Percentiles rank a stretch among this genome's conserved stretches.
Evolutionary conservation across 2,329 filamentous ascomycete species (phyloP).

Genomic region (Pseudocercospora fuligena): DNA sequence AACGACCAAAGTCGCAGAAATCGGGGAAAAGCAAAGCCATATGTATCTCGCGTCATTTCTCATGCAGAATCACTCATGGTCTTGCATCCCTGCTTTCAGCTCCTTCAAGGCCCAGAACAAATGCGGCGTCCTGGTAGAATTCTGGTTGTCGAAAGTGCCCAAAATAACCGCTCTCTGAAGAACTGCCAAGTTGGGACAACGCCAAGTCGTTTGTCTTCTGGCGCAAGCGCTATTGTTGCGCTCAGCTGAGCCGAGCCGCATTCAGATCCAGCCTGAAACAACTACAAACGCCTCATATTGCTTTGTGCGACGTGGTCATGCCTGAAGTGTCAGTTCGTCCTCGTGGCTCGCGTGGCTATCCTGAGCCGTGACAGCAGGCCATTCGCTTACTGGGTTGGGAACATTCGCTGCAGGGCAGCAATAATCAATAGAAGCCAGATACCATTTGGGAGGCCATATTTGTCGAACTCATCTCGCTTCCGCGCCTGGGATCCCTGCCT

Average conservation of each 20-base stretch:
- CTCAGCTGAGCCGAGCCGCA: not conserved
- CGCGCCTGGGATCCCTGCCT: not conserved
- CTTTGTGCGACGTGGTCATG: not conserved
- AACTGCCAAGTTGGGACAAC: not conserved
- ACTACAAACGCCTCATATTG: constrained; percentile 5
- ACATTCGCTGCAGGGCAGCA: too few species aligned
- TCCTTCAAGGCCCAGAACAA: not conserved
- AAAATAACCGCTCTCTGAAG: not conserved
- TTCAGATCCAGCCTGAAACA: not conserved
- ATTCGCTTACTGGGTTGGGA: too few species aligned
- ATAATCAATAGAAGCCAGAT: not conserved
- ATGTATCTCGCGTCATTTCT: not conserved
- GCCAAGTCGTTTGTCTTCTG: not conserved
- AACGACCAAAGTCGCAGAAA: too few species aligned
- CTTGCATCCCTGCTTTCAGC: not conserved
- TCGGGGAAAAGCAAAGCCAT: not conserved
- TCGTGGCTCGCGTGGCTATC: not conserved
- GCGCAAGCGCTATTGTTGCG: not conserved
- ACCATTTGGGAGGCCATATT: not conserved
- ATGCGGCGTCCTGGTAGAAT: not conserved
- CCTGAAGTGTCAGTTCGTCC: not conserved
- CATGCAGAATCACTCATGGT: not conserved
- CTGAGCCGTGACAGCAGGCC: too few species aligned
- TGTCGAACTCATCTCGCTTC: not conserved
- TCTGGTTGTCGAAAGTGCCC: not conserved